These are phyloP conservation scores for Salix purpurea DNA, from an alignment of 345 rosid genomes.

Conservation along the genomic window DNA sequence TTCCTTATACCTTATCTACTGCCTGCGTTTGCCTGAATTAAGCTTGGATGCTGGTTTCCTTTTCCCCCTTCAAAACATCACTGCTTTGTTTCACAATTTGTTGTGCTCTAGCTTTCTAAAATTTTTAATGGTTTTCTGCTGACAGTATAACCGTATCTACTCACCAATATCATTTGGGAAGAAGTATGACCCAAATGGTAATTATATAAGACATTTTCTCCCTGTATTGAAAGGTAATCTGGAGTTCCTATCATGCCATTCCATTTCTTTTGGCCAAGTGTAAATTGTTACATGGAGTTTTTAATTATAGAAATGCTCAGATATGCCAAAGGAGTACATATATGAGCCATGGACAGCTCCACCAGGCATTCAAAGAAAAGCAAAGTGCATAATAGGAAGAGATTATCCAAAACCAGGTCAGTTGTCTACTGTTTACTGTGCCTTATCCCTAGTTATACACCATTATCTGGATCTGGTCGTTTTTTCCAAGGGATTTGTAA, in stretches of 20 bases:
- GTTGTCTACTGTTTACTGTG: constrained; percentile 13
- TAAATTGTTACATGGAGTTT: not conserved
- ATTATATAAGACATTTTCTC: constrained; percentile 78
- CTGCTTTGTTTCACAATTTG: not conserved
- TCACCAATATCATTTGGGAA: constrained; percentile 86
- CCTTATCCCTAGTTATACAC: not conserved
- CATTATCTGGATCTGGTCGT: too few species aligned
- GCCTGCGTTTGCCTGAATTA: not conserved
- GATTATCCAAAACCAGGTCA: constrained; percentile 87
- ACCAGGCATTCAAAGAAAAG: constrained; percentile 64
- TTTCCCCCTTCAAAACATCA: not conserved
- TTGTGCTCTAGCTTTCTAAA: not conserved
- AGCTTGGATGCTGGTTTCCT: not conserved
- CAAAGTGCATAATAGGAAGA: constrained; percentile 76
- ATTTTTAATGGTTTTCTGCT: constrained; percentile 7
- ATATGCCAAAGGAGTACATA: constrained; percentile 91
- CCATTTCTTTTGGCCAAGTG: not conserved
- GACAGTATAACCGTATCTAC: constrained; percentile 75
- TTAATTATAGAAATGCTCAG: constrained; percentile 33
- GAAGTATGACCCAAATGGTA: constrained; percentile 84
- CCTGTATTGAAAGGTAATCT: constrained; percentile 80
- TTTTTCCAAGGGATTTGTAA: too few species aligned
- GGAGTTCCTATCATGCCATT: not conserved
- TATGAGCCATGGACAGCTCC: constrained; percentile 99
- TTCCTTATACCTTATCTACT: not conserved